Evolutionary conservation across 2,329 filamentous ascomycete genomes (phyloP).

Genomic region (Nothophoma quercina): DNA sequence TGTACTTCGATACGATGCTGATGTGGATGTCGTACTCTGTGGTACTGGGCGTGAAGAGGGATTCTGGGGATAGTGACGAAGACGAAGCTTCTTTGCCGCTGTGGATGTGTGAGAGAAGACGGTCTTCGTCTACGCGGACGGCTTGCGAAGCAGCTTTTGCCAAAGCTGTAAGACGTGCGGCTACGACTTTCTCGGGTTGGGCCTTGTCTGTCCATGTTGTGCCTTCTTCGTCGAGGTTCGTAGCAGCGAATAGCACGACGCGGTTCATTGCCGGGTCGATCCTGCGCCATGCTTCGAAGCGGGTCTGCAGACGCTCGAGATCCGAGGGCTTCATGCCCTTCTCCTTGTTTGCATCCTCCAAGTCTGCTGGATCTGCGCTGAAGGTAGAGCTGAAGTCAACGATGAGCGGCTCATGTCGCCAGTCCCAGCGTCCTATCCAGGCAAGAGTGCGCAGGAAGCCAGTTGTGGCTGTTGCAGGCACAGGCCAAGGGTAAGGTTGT

Average conservation of each 20-base stretch:
- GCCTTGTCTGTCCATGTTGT: slow-evolving; percentile 78
- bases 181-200: slow-evolving; percentile 80
- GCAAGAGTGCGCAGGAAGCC: slow-evolving; percentile 83
- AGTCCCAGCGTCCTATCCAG: slow-evolving; percentile 89
- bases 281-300: slow-evolving; percentile 84
- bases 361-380: slow-evolving; percentile 27
- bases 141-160: slow-evolving; percentile 71
- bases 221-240: slow-evolving; percentile 78
- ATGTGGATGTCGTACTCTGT: slow-evolving; percentile 88
- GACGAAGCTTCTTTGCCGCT: background rate
- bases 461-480: slow-evolving; percentile 77
- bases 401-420: slow-evolving; percentile 82
- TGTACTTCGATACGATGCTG: slow-evolving; percentile 67
- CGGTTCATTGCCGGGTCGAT: slow-evolving; percentile 89
- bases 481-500: slow-evolving; percentile 79
- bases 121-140: slow-evolving; percentile 60
- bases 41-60: slow-evolving; percentile 76
- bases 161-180: slow-evolving; percentile 80
- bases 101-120: slow-evolving; percentile 50
- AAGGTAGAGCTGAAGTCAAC: slow-evolving; percentile 69
- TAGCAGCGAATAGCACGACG: slow-evolving; percentile 80
- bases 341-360: slow-evolving; percentile 23
- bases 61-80: slow-evolving; percentile 52
- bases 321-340: slow-evolving; percentile 64
- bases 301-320: slow-evolving; percentile 69